Percentiles rank a stretch among this genome's conserved stretches.
These are phyloP conservation scores for Daldinia loculata DNA, from an alignment of 495 filamentous ascomycete genomes.

Conservation along the genomic window DNA sequence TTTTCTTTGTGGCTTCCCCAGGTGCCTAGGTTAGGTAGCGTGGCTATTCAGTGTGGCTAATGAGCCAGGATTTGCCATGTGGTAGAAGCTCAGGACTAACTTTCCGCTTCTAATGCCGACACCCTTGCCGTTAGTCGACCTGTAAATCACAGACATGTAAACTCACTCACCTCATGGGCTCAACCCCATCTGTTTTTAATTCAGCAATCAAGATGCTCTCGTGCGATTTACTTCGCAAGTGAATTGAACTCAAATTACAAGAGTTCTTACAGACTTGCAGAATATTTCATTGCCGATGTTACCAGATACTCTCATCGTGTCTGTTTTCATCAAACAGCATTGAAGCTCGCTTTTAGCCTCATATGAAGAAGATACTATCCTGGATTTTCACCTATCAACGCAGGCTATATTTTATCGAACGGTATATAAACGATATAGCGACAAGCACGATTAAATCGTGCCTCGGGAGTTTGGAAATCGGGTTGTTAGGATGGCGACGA, in stretches of 20 bases:
- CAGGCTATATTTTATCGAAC: background rate
- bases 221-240: conserved; percentile 16
- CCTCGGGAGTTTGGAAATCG: background rate
- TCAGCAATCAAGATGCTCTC: conserved; percentile 16
- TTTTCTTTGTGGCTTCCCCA: background rate
- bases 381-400: background rate
- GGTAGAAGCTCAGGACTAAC: conserved; percentile 29
- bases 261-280: background rate
- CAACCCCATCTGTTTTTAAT: conserved; percentile 23
- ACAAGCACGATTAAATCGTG: background rate
- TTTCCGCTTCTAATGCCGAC: conserved; percentile 40
- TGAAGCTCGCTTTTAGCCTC: background rate
- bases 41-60: conserved; percentile 11
- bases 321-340: conserved; percentile 8
- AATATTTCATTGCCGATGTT: conserved; percentile 23
- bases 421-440: no score
- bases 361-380: background rate
- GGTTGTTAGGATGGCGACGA: conserved; percentile 21
- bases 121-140: conserved; percentile 35
- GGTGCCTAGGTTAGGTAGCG: background rate
- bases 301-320: background rate
- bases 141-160: conserved; percentile 4
- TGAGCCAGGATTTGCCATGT: background rate
- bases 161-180: conserved; percentile 11
- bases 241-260: background rate